phyloP scores from a whole-genome alignment of 306 rosid species.

The Glycine soja region DNA sequence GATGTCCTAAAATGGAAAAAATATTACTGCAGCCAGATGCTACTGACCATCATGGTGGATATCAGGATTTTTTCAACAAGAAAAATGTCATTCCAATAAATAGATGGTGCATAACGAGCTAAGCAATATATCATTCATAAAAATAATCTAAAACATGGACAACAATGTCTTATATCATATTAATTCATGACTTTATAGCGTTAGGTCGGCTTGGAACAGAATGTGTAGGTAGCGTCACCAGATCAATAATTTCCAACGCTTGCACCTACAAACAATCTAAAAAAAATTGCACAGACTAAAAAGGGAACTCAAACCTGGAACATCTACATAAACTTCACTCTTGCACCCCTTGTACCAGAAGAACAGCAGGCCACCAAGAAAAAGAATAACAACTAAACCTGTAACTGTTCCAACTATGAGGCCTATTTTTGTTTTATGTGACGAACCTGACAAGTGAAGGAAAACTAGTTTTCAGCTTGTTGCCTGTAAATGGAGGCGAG shows the following conservation, averaged over 20 bases:
- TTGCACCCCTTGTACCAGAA: slow-evolving; percentile 68
- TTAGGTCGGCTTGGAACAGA: slow-evolving; percentile 16
- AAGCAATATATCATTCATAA: no score
- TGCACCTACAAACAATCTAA: slow-evolving; percentile 6
- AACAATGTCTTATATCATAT: slow-evolving; percentile 14
- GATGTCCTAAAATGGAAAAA: neutral
- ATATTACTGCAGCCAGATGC: slow-evolving; percentile 2
- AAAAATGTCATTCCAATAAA: slow-evolving; percentile 18
- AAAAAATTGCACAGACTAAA: slow-evolving; percentile 23
- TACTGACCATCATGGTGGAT: slow-evolving; percentile 14
- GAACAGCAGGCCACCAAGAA: slow-evolving; percentile 63
- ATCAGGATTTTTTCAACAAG: neutral
- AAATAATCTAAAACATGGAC: slow-evolving; percentile 22
- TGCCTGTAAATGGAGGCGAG: neutral
- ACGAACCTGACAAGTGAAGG: slow-evolving; percentile 58
- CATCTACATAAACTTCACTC: slow-evolving; percentile 80
- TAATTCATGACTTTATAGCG: slow-evolving; percentile 24
- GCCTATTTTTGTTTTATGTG: slow-evolving; percentile 65
- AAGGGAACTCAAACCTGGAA: slow-evolving; percentile 71
- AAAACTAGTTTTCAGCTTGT: slow-evolving; percentile 45
- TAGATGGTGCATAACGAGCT: slow-evolving; percentile 3
- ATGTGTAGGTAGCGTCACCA: neutral
- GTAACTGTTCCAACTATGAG: slow-evolving; percentile 70
- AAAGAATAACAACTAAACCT: slow-evolving; percentile 59
- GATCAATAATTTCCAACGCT: slow-evolving; percentile 24